These are phyloP conservation scores for Medicago ruthenica DNA, from an alignment of 306 rosid genomes.

Conservation along the genomic window DNA sequence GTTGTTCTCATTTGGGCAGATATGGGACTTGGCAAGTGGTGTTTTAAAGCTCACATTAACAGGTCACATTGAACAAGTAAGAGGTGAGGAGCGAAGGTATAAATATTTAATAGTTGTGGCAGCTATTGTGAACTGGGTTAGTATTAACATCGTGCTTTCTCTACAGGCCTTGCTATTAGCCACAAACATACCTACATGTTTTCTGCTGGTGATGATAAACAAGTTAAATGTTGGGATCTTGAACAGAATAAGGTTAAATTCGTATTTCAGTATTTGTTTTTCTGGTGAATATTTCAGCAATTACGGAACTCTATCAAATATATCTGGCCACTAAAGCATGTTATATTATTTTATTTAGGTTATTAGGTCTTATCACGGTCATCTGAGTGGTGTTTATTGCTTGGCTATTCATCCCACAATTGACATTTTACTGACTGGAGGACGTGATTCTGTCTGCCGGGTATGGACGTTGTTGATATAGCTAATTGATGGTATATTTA, in stretches of 20 bases:
- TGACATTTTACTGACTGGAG: constrained; percentile 92
- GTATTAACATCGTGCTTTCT: constrained; percentile 34
- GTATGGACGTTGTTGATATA: constrained; percentile 55
- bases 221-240: constrained; percentile 99
- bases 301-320: constrained; percentile 18
- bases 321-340: constrained; percentile 28
- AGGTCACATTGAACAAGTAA: constrained; percentile 94
- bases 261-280: no score
- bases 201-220: constrained; percentile 98
- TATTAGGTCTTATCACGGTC: constrained; percentile 96
- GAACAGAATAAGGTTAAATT: constrained; percentile 90
- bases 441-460: constrained; percentile 99
- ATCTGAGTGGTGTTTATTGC: constrained; percentile 99
- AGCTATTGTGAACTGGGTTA: constrained; percentile 29
- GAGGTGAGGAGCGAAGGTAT: constrained; percentile 64
- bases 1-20: constrained; percentile 62
- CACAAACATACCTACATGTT: constrained; percentile 92
- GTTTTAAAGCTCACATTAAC: constrained; percentile 87
- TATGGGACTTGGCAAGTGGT: constrained; percentile 97
- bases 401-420: constrained; percentile 97
- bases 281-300: no score
- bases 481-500: constrained; percentile 31
- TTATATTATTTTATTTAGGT: constrained; percentile 54
- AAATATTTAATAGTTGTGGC: constrained; percentile 17
- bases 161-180: constrained; percentile 93